Conservation (phyloP, 31 red algal genomes). For the Asparagopsis taxiformis region DNA sequence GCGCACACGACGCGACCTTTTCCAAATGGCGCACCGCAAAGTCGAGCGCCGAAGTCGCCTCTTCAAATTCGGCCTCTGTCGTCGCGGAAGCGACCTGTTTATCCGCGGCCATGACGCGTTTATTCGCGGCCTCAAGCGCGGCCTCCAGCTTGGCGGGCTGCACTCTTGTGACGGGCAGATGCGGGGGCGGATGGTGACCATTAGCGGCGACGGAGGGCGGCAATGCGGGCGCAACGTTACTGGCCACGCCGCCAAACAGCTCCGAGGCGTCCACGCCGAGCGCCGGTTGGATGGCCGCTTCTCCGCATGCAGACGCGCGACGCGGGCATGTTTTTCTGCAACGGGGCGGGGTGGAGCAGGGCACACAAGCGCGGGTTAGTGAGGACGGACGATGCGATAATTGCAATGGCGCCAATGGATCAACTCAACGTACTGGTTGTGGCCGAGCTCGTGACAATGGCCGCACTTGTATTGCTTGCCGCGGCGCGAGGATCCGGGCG, state of each 20-base stretch:
- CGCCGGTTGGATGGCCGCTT: conserved; percentile 36
- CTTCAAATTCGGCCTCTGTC: conserved; percentile 35
- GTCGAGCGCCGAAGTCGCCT: conserved; percentile 27
- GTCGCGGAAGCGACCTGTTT: conserved; percentile 23
- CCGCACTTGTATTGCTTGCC: conserved; percentile 57
- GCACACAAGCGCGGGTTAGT: neutral
- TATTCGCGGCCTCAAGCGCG: conserved; percentile 41
- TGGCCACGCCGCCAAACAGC: conserved; percentile 9
- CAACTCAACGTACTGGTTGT: conserved; percentile 45
- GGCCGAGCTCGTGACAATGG: conserved; percentile 38
- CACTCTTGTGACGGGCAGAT: conserved; percentile 19
- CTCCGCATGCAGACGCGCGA: conserved; percentile 10
- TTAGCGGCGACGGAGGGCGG: conserved; percentile 22
- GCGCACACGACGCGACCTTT: conserved; percentile 35
- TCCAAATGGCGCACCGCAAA: conserved; percentile 32
- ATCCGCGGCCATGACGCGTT: conserved; percentile 29
- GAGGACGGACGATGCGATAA: neutral
- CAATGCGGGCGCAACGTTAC: neutral
- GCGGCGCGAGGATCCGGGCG: conserved; percentile 29
- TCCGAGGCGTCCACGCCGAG: conserved; percentile 34
- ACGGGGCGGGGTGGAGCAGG: neutral
- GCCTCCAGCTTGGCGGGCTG: conserved; percentile 34
- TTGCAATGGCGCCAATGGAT: neutral
- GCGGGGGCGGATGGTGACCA: conserved; percentile 20
- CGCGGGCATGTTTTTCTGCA: conserved; percentile 37